Conservation (phyloP, 2,329 filamentous ascomycete genomes). For the Cryphonectria parasitica region DNA sequence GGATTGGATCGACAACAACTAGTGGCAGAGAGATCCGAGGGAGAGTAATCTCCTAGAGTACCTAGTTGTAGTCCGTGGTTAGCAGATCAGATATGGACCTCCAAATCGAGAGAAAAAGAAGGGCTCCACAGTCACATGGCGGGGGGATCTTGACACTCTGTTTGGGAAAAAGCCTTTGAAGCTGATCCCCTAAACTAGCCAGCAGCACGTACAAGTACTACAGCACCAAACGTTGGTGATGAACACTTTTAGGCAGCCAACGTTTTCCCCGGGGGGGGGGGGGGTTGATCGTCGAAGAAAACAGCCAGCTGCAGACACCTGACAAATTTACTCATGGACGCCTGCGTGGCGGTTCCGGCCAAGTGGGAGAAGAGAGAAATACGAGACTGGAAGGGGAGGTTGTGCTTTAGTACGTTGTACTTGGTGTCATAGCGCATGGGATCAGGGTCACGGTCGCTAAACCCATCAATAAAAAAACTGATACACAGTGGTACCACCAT, state of each 20-base stretch:
- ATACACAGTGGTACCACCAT: not conserved
- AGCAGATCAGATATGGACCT: conserved; percentile 1
- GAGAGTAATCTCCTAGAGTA: not conserved
- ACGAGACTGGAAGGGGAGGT: not conserved
- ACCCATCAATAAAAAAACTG: not conserved
- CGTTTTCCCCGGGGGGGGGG: too few relatives aligned
- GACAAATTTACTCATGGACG: too few relatives aligned
- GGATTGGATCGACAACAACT: not conserved
- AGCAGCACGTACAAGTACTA: not conserved
- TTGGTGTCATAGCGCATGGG: not conserved
- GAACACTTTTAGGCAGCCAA: not conserved
- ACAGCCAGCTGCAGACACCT: too few relatives aligned
- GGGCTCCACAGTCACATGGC: conserved; percentile 10
- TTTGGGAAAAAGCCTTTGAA: not conserved
- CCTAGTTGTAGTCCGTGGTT: not conserved
- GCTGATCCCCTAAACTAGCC: not conserved
- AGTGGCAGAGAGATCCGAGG: not conserved
- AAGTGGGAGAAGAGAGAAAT: not conserved
- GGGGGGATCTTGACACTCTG: not conserved
- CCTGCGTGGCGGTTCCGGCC: not conserved
- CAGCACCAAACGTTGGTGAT: not conserved
- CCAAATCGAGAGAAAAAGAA: not conserved
- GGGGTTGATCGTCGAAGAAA: too few relatives aligned
- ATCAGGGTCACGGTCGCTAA: not conserved
- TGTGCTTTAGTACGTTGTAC: not conserved